A percentile compares a stretch with the other conserved stretches of the same genome.
Conservation (phyloP, 73 alveolate species). For the Stentor coeruleus region DNA sequence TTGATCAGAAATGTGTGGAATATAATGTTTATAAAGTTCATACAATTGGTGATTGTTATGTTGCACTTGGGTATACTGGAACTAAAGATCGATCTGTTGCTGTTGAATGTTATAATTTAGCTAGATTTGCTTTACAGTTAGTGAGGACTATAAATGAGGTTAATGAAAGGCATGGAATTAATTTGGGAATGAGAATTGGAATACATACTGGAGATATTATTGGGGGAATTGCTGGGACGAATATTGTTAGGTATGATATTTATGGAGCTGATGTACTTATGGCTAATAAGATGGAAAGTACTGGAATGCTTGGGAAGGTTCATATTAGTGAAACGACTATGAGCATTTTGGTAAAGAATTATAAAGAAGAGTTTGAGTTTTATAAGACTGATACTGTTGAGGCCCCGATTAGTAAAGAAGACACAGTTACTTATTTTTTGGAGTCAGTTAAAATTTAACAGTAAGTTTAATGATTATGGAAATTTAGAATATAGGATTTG, state of each 20-base stretch:
- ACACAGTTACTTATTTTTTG: not conserved
- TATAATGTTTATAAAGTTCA: not conserved
- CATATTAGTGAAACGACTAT: not conserved
- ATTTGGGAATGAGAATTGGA: not conserved
- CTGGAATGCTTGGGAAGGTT: not conserved
- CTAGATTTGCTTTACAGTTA: not conserved
- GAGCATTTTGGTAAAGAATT: not conserved
- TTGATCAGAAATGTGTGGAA: constrained; percentile 45
- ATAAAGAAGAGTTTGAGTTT: not conserved
- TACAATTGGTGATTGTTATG: constrained; percentile 1
- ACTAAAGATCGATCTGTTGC: not conserved
- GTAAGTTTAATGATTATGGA: too few species aligned
- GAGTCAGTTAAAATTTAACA: not conserved
- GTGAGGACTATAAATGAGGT: not conserved
- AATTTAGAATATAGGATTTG: too few species aligned
- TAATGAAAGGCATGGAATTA: not conserved
- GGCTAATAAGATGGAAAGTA: not conserved
- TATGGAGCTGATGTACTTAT: not conserved
- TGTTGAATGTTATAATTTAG: not conserved
- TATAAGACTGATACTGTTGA: not conserved
- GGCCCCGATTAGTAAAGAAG: not conserved
- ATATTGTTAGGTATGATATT: not conserved
- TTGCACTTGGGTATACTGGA: constrained; percentile 15
- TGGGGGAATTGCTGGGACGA: not conserved
- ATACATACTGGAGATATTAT: not conserved